phyloP scores from a whole-genome alignment of 805 yeast species.

The Kodamaea jinghongensis region DNA sequence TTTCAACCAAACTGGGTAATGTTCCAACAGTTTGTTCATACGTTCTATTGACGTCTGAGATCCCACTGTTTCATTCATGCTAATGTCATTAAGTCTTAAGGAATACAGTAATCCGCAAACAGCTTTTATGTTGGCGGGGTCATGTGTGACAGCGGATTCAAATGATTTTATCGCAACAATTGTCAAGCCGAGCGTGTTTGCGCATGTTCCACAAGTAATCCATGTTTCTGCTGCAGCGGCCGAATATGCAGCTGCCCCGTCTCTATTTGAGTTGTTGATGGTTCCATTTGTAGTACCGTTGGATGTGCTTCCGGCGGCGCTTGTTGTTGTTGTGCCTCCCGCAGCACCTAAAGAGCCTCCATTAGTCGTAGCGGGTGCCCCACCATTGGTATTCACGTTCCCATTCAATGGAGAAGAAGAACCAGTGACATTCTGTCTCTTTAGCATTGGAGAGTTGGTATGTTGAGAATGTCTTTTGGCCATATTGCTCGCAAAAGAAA shows the following conservation, averaged over 20 bases:
- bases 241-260: conserved; percentile 15
- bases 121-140: conserved; percentile 39
- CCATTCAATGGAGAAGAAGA: too few relatives aligned
- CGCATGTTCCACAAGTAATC: conserved; percentile 47
- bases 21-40: conserved; percentile 36
- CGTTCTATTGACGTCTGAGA: conserved; percentile 40
- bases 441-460: conserved; percentile 9
- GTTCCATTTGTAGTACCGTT: not conserved
- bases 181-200: conserved; percentile 38
- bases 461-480: conserved; percentile 12
- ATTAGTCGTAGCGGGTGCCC: too few relatives aligned
- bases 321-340: too few relatives aligned
- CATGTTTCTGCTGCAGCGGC: conserved; percentile 40
- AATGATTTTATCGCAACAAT: conserved; percentile 42
- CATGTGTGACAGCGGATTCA: conserved; percentile 42
- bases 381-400: too few relatives aligned
- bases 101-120: conserved; percentile 44
- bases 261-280: not conserved
- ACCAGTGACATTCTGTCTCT: conserved; percentile 7
- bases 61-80: conserved; percentile 37
- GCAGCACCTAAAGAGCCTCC: too few relatives aligned
- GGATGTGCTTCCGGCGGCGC: too few relatives aligned
- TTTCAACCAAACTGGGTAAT: conserved; percentile 36
- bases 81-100: conserved; percentile 38
- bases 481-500: conserved; percentile 6